These are phyloP conservation scores for Microbotryum scabiosae DNA, from an alignment of 1,284 basidiomycete species.

Conservation along the genomic window DNA sequence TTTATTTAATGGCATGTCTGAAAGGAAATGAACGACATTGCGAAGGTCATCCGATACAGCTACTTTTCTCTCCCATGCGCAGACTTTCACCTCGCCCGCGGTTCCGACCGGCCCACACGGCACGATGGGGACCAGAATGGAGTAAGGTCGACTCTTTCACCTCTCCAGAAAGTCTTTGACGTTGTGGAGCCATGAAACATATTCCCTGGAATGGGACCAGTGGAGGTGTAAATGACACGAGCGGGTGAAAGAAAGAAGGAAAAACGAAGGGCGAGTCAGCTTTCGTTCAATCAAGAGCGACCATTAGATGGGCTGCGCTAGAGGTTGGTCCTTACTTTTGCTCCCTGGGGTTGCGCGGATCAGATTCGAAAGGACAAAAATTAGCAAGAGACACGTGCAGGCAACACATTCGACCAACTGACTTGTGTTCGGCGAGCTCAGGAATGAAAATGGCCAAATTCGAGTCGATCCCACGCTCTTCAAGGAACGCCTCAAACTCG, in stretches of 20 bases:
- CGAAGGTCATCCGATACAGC: neutral
- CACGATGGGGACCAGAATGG: neutral
- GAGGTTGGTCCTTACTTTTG: slow-evolving; percentile 2
- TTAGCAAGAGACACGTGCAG: neutral
- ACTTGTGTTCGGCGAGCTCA: slow-evolving; percentile 62
- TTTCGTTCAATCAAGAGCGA: neutral
- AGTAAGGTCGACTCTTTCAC: slow-evolving; percentile 37
- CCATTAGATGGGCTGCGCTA: neutral
- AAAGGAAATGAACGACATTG: neutral
- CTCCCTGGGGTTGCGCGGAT: neutral
- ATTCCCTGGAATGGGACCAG: slow-evolving; percentile 51
- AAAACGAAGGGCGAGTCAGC: neutral
- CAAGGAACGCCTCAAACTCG: slow-evolving; percentile 71
- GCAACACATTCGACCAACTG: slow-evolving; percentile 46
- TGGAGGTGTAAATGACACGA: neutral
- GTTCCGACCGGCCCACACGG: too few species aligned
- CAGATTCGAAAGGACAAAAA: neutral
- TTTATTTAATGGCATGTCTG: too few species aligned
- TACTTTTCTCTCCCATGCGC: neutral
- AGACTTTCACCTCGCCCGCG: neutral
- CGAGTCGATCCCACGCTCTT: slow-evolving; percentile 80
- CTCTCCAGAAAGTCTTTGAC: slow-evolving; percentile 78
- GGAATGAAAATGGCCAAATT: slow-evolving; percentile 50
- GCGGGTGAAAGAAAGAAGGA: neutral
- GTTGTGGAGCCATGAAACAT: slow-evolving; percentile 76